Evolutionary conservation across 176 grass and related monocot genomes (phyloP), one percentile per base, ranked within the genome.

Genomic region (Musa acuminata): DNA sequence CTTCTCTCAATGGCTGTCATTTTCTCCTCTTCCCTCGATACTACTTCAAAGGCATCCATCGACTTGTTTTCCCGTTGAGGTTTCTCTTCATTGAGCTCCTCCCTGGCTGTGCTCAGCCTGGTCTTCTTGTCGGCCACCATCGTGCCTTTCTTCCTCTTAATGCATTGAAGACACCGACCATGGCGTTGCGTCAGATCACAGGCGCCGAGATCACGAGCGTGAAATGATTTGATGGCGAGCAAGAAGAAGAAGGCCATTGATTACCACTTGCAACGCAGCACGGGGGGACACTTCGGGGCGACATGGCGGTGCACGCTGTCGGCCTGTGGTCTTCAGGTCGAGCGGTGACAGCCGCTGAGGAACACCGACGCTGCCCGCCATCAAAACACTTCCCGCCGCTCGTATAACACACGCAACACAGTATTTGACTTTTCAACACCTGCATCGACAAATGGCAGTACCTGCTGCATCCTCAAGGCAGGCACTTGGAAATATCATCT

Each of bases 231-330:
- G 35, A 43, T 6, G 35, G 35, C 35, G 13, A 24, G n/a, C 16
- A 69, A 29, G 12, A 69, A 65, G 22, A 17, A 29, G 51, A 26
- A 21, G 8, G 23, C 0, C 22, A 55, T 43, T 8, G n/a, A 13
- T 82, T 86, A 84, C 95, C 95, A 94, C 95, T 26, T 87, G 86
- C 54, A 88, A 12, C 12, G 84, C 78, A 68, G 13, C 89, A 66
- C 82, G 86, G 9, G 86, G 79, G 13, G 90, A 73, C 71, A 91
- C 17, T 83, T 94, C 94, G 68, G 90, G 94, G 74, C 82, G 57
- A 16, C 3, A 19, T 16, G 64, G 51, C 84, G 87, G 62, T 62
- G 78, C 55, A 48, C 73, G 49, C 58, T 83, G 53, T 77, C 79
- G 21, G 83, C 71, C 57, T 85, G 90, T 87, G 50, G 80, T 62